Evolutionary conservation across 2,329 filamentous ascomycete species (phyloP).

Genomic region (Trichothecium sympodiale): DNA sequence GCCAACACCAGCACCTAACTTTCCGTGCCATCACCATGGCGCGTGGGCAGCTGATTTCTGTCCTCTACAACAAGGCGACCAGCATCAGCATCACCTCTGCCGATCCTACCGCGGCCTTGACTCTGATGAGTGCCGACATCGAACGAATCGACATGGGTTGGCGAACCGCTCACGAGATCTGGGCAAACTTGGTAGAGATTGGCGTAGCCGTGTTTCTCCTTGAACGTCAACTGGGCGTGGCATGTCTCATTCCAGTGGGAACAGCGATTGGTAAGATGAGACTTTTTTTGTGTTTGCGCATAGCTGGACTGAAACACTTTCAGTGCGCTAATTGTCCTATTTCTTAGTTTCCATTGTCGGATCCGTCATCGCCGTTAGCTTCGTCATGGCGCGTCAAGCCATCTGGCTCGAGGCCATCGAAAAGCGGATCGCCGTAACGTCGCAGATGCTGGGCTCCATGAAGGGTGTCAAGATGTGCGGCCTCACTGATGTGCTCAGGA

Average conservation of each 20-base stretch:
- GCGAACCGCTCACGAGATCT: conserved; percentile 12
- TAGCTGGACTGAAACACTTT: background rate
- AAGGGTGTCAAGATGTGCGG: conserved; percentile 22
- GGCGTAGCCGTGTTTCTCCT: conserved; percentile 15
- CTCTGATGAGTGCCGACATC: conserved; percentile 15
- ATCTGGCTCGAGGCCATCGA: conserved; percentile 17
- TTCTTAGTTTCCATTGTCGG: conserved; percentile 11
- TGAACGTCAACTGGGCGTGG: conserved; percentile 26
- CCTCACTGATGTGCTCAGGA: conserved; percentile 9
- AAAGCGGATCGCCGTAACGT: conserved; percentile 14
- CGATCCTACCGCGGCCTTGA: conserved; percentile 11
- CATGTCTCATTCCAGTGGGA: conserved; percentile 31
- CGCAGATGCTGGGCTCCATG: conserved; percentile 16
- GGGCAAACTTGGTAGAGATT: conserved; percentile 14
- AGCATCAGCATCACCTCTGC: conserved; percentile 6
- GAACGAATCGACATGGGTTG: conserved; percentile 12
- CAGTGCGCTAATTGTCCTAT: background rate
- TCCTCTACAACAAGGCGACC: conserved; percentile 15
- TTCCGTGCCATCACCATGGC: conserved; percentile 13
- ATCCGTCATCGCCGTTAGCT: conserved; percentile 13
- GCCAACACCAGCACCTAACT: conserved; percentile 12
- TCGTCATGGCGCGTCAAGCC: conserved; percentile 14
- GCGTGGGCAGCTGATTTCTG: conserved; percentile 14
- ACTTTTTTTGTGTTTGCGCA: too few species aligned
- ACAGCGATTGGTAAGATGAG: conserved; percentile 13